phyloP scores from a whole-genome alignment of 2,329 filamentous ascomycete genomes.

The Fusarium sp. region DNA sequence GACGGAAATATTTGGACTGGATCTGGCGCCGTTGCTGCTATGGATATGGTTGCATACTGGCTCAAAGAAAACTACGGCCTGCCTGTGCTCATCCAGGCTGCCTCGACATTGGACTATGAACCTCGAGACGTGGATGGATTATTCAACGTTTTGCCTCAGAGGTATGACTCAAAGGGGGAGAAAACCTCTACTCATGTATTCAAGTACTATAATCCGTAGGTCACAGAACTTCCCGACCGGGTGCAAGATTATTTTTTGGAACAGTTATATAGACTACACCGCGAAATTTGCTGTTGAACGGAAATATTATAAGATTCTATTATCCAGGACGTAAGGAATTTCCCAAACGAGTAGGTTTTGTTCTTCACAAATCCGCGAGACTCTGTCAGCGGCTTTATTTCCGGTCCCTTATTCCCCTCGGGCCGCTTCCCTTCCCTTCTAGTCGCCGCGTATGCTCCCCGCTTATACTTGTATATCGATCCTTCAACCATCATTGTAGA shows the following conservation, averaged over 20 bases:
- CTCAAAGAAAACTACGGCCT: not conserved
- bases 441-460: not conserved
- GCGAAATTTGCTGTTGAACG: too few species aligned
- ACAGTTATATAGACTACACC: too few species aligned
- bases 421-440: not conserved
- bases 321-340: too few species aligned
- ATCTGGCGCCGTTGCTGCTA: not conserved
- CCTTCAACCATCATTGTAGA: too few species aligned
- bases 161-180: not conserved
- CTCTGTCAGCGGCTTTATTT: too few species aligned
- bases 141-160: not conserved
- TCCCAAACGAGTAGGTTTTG: too few species aligned
- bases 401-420: not conserved
- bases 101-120: not conserved
- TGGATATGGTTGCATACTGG: not conserved
- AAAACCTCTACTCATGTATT: not conserved
- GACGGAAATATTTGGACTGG: not conserved
- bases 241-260: too few species aligned
- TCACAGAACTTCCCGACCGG: accelerated
- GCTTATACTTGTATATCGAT: not conserved
- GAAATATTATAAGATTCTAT: too few species aligned
- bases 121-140: not conserved
- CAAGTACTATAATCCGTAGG: not conserved
- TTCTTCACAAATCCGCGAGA: not conserved
- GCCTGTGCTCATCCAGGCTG: not conserved